Evolutionary conservation across 345 rosid species (phyloP), one percentile per base, ranked within the genome.

Genomic region (Firmiana major): DNA sequence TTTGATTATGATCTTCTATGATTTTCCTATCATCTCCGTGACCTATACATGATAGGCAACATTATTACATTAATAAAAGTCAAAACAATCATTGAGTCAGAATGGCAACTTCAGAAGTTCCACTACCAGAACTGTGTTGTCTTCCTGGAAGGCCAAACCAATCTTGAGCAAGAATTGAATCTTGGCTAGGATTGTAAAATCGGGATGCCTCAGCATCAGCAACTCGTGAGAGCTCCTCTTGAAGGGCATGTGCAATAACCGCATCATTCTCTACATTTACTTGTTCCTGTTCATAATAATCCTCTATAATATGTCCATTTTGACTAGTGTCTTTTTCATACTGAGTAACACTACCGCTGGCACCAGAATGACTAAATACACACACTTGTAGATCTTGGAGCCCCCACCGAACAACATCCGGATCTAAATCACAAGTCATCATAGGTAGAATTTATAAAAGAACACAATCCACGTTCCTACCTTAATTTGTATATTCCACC

Each of bases 331-430:
- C 88, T 9, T 83, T 77, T 28, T 82, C 93, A 81, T 79, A 89
- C 65, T 21, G 85, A 7, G 93, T 90, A 34, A 90, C 83, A 70
- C 88, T 84, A 72, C 66, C 54, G 51, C 79, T 78, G 31, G 89
- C 83, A 63, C 94, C 93, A 43, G 88, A 80, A 83, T 82, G 87
- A 12, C 91, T 76, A 81, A 86, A 82, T 24, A 89, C 46, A 77
- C 91, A 91, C 74, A 86, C 88, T 77, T 89, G 89, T 6, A 94
- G 81, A 49, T 80, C 87, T 72, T 89, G 83, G 36, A 93, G 94
- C 81, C 92, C 93, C 98, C 99, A 95, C 3, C 93, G 87, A 80
- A 85, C 75, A 79, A 84, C 89, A 85, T 95, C 97, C 28, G 93
- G 92, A 85, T 94, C 97, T 42, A 81, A 82, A 65, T 89, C 82